Evolutionary conservation across 202 grass and related monocot species (phyloP).

Genomic region (Dendrocalamus latiflorus): DNA sequence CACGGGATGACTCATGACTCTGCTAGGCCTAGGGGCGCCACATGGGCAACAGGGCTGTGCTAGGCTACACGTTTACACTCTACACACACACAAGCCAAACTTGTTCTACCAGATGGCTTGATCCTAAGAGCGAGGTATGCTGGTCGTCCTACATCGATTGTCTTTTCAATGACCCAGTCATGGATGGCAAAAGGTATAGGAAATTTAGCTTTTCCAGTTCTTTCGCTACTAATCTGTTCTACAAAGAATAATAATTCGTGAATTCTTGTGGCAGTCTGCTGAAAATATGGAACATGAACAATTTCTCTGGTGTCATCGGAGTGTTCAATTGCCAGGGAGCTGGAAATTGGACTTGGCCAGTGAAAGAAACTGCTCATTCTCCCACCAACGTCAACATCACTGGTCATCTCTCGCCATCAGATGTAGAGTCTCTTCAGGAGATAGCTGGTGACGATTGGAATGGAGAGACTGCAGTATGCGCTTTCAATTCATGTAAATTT

Average conservation of each 20-base stretch:
- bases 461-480: constrained; percentile 45
- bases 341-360: constrained; percentile 46
- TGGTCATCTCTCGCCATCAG: constrained; percentile 21
- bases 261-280: constrained; percentile 30
- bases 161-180: constrained; percentile 41
- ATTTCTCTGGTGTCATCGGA: constrained; percentile 40
- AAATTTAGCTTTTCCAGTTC: neutral
- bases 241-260: neutral
- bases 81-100: too few relatives aligned
- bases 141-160: constrained; percentile 40
- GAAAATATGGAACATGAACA: constrained; percentile 62
- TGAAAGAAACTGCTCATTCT: constrained; percentile 29
- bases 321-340: constrained; percentile 56
- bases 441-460: constrained; percentile 29
- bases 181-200: constrained; percentile 47
- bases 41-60: too few relatives aligned
- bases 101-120: constrained; percentile 45
- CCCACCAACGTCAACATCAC: constrained; percentile 17
- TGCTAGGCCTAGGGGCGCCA: too few relatives aligned
- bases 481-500: constrained; percentile 49
- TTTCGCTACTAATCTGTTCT: neutral
- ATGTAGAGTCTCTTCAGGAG: constrained; percentile 41
- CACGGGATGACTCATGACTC: too few relatives aligned
- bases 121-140: constrained; percentile 43
- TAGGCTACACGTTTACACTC: too few relatives aligned